These are phyloP conservation scores for Alternaria hordeiaustralica DNA, from an alignment of 2,329 filamentous ascomycete genomes.

Conservation along the genomic window DNA sequence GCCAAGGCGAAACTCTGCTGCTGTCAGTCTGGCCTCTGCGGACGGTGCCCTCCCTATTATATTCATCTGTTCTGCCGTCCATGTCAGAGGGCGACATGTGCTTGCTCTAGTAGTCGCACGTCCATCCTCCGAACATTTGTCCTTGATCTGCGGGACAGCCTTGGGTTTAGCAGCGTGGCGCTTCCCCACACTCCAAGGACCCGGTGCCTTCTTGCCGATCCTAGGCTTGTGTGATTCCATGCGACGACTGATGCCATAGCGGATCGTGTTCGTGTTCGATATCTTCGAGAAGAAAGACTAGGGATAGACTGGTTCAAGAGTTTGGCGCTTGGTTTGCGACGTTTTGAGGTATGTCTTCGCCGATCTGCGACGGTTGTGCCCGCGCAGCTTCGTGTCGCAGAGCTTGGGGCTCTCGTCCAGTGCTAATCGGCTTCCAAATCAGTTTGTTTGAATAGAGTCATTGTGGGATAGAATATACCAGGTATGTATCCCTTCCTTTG, in stretches of 20 bases:
- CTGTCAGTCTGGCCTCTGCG: slow-evolving; percentile 32
- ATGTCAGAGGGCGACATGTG: slow-evolving; percentile 46
- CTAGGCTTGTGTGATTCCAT: slow-evolving; percentile 39
- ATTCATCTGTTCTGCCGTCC: slow-evolving; percentile 37
- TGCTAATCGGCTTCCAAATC: slow-evolving; percentile 35
- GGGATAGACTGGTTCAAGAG: slow-evolving; percentile 52
- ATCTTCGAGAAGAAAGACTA: slow-evolving; percentile 48
- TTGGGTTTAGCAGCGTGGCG: slow-evolving; percentile 44
- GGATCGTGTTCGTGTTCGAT: slow-evolving; percentile 44
- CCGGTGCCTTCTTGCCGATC: slow-evolving; percentile 39
- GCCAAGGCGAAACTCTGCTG: slow-evolving; percentile 36
- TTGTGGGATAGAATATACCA: slow-evolving; percentile 36
- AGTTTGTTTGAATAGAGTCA: slow-evolving; percentile 34
- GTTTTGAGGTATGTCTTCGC: slow-evolving; percentile 43
- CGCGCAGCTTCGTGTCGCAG: slow-evolving; percentile 4
- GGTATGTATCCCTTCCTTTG: slow-evolving; percentile 25
- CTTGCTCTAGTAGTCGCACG: slow-evolving; percentile 43
- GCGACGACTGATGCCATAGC: slow-evolving; percentile 47
- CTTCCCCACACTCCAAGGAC: slow-evolving; percentile 46
- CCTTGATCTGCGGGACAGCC: slow-evolving; percentile 39
- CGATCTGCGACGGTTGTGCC: slow-evolving; percentile 10
- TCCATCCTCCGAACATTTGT: slow-evolving; percentile 34
- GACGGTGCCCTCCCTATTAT: slow-evolving; percentile 26
- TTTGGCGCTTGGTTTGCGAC: slow-evolving; percentile 47
- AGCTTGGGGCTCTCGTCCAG: slow-evolving; percentile 28